Base-by-base conservation (phyloP, 163 green algal genomes). In the Prototheca stagnorum region DNA sequence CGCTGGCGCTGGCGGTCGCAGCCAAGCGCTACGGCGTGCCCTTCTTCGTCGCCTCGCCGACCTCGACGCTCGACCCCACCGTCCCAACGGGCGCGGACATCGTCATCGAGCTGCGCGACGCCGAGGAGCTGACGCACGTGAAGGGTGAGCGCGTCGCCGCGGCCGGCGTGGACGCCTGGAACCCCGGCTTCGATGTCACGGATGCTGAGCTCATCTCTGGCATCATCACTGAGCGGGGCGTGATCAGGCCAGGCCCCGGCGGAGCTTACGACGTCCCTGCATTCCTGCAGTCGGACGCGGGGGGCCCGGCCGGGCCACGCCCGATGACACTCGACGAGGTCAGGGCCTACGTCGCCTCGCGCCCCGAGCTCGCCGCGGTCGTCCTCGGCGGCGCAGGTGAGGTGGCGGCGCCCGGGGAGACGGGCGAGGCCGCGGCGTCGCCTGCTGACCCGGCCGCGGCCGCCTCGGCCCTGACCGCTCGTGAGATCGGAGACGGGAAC, bases 401-500 rank as follows among this genome's bases (percentile, higher is more conserved):
- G n/a, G 37, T 7, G 37, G 12, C 37, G 37, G 37, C 8, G 14
- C 15, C 37, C 23, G 9, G 15, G 8, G 37, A 22, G 7, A 22
- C 8, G 37, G 15, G 37, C 37, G 15, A 16, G 37, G 9, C 8
- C 8, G 8, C 12, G 37, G 37, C 37, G n/a, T 20, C 37, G 1
- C 8, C 34, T 17, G 24, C 28, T 21, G 19, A 29, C 5, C 31
- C 47, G 33, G 21, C 37, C 12, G 21, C 35, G 8, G 19, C 47
- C 14, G 6, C 35, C 34, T 33, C 35, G 35, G 17, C 35, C 22
- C 22, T 24, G 8, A 24, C 34, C 21, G 24, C 28, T 14, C 5
- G 22, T 7, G 83, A 95, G 58, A 74, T 95, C 4, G 83, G 83
- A 1, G 89, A 98, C 59, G 89, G 89, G 49, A 98, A 98, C 75